Evolutionary conservation across 2,329 filamentous ascomycete species (phyloP).

Genomic region (Leptographium procerum): DNA sequence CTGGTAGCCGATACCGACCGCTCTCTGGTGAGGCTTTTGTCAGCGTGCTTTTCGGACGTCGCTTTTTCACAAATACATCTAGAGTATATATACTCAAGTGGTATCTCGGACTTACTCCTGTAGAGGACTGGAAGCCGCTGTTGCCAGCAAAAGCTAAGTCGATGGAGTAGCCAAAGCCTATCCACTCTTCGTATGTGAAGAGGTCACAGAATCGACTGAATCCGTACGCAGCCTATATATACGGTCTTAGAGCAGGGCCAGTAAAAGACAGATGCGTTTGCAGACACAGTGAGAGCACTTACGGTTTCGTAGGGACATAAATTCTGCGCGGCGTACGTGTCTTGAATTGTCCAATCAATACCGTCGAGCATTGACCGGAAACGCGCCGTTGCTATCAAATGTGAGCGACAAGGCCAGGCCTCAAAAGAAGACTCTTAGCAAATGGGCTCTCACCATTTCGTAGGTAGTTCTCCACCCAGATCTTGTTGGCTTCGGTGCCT

Average conservation of each 20-base stretch:
- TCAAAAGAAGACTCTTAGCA: not conserved
- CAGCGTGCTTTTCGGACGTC: not conserved
- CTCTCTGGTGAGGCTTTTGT: constrained; percentile 31
- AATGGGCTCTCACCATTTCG: constrained; percentile 32
- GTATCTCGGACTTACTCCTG: constrained; percentile 32
- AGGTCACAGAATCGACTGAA: constrained; percentile 64
- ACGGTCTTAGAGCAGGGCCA: not conserved
- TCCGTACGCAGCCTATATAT: constrained; percentile 49
- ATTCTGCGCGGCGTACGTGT: constrained; percentile 57
- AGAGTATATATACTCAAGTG: not conserved
- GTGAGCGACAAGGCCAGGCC: not conserved
- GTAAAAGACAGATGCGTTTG: not conserved
- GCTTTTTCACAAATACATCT: not conserved
- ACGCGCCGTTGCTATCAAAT: constrained; percentile 40
- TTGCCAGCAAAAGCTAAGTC: constrained; percentile 55
- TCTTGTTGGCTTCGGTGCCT: constrained; percentile 39
- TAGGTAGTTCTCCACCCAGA: constrained; percentile 57
- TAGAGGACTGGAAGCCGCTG: constrained; percentile 51
- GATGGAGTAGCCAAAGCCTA: constrained; percentile 58
- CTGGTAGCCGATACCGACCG: constrained; percentile 63
- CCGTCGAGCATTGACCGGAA: constrained; percentile 43
- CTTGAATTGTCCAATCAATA: constrained; percentile 52
- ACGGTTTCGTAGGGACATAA: constrained; percentile 67
- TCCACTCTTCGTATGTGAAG: constrained; percentile 67
- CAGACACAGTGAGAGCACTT: constrained; percentile 2